phyloP scores from a whole-genome alignment of 2,329 filamentous ascomycete genomes.

The Alternaria hordeiaustralica region DNA sequence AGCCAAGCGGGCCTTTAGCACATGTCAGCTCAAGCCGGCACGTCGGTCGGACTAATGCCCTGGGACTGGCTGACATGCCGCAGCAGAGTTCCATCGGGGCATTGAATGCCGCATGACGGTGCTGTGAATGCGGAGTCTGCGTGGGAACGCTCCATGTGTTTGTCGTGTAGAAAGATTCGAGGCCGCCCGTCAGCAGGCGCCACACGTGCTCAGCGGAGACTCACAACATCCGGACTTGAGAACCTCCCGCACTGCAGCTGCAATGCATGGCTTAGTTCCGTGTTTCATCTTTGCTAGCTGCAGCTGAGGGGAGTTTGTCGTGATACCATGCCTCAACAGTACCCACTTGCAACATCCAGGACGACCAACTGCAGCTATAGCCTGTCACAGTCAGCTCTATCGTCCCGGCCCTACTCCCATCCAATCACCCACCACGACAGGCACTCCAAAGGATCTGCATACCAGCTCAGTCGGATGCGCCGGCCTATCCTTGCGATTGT shows the following conservation, averaged over 20 bases:
- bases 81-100: neutral
- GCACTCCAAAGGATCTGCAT: neutral
- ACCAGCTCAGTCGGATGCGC: neutral
- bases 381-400: constrained; percentile 3
- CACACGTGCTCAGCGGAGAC: neutral
- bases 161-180: neutral
- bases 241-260: neutral
- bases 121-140: neutral
- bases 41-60: neutral
- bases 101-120: neutral
- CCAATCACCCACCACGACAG: neutral
- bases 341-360: constrained; percentile 2
- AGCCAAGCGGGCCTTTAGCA: constrained; percentile 19
- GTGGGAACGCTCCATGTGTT: neutral
- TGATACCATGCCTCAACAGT: constrained; percentile 2
- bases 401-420: neutral
- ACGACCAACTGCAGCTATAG: constrained; percentile 4
- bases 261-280: neutral
- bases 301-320: neutral
- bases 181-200: neutral
- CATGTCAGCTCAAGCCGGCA: constrained; percentile 1
- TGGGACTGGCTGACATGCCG: neutral
- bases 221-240: neutral
- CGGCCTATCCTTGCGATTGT: neutral
- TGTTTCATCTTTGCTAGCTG: constrained; percentile 2